phyloP scores from a whole-genome alignment of 2,329 filamentous ascomycete species.

The Magnaporthales sp. region DNA sequence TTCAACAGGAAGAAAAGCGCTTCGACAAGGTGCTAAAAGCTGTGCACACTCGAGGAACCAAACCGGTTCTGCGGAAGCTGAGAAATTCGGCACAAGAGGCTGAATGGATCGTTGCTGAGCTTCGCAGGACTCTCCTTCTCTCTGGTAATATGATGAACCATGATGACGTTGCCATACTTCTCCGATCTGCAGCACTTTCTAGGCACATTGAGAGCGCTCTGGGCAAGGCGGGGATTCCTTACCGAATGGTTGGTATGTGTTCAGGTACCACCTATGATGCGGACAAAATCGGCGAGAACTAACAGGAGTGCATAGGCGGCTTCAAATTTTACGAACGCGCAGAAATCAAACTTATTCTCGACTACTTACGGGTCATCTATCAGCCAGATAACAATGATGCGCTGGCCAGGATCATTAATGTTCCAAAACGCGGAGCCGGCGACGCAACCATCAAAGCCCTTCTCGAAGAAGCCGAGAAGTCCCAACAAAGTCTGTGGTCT shows the following conservation, averaged over 20 bases:
- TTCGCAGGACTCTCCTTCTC: constrained; percentile 60
- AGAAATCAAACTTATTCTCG: constrained; percentile 79
- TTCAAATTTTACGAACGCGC: constrained; percentile 84
- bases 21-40: constrained; percentile 74
- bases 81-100: constrained; percentile 65
- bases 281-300: not conserved
- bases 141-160: constrained; percentile 65
- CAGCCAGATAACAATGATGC: constrained; percentile 85
- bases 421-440: constrained; percentile 72
- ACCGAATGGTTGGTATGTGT: constrained; percentile 72
- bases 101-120: constrained; percentile 80
- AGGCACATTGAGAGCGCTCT: constrained; percentile 78
- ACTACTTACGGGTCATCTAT: constrained; percentile 80
- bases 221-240: constrained; percentile 73
- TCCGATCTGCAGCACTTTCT: constrained; percentile 78
- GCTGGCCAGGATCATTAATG: constrained; percentile 74
- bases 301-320: constrained; percentile 37
- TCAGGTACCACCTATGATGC: not conserved
- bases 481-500: constrained; percentile 64
- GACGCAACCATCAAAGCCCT: constrained; percentile 67
- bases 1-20: constrained; percentile 77
- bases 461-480: constrained; percentile 65
- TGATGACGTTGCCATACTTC: constrained; percentile 75
- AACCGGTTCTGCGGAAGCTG: constrained; percentile 72
- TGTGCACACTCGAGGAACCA: constrained; percentile 70